Percentiles rank a stretch among this genome's conserved stretches.
phyloP scores from a whole-genome alignment of 257 asterid genomes.

The Ocimum tenuiflorum region DNA sequence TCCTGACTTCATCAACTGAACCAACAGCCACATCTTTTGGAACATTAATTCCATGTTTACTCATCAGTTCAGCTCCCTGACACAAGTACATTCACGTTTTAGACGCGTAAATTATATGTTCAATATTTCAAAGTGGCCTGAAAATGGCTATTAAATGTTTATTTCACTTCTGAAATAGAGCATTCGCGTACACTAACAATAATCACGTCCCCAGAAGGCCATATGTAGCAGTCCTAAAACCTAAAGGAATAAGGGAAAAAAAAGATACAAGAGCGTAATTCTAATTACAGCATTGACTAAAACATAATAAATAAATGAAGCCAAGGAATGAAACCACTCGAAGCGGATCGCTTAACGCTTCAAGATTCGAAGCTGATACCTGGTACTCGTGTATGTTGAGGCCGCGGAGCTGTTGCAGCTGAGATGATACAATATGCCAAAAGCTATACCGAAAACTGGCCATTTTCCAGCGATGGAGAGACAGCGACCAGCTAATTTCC shows the following conservation, averaged over 20 bases:
- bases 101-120: background rate
- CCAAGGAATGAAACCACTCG: no score
- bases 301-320: no score
- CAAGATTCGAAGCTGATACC: constrained; percentile 28
- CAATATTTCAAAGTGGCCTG: background rate
- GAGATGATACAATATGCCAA: no score
- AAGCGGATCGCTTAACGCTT: background rate
- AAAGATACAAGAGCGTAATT: background rate
- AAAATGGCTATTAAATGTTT: background rate
- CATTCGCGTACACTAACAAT: constrained; percentile 5
- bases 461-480: constrained; percentile 89
- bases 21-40: constrained; percentile 80
- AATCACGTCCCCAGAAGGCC: background rate
- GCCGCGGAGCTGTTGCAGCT: constrained; percentile 97
- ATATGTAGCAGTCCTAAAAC: background rate
- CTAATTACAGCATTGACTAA: no score
- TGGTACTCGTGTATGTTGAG: constrained; percentile 96
- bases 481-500: constrained; percentile 68
- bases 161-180: background rate
- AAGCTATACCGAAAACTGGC: no score
- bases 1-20: constrained; percentile 54
- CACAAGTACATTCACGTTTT: background rate
- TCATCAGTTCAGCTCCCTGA: constrained; percentile 90
- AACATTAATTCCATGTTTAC: constrained; percentile 81
- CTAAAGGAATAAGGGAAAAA: background rate